Evolutionary conservation across 2,329 filamentous ascomycete genomes (phyloP).

Genomic region (Trichoderma hamatum): DNA sequence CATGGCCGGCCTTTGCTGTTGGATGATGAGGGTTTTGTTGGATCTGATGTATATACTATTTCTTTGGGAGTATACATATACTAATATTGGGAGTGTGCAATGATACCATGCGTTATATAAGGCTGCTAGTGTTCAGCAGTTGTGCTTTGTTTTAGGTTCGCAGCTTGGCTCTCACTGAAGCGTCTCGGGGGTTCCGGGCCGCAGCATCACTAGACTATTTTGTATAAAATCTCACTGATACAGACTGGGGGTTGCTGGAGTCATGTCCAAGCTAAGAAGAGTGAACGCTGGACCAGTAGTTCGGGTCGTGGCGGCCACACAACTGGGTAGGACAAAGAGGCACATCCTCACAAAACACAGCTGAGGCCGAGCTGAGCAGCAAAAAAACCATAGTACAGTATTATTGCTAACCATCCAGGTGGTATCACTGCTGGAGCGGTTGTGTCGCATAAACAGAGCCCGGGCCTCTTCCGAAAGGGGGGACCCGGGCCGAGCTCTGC

Average conservation of each 20-base stretch:
- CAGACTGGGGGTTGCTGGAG: not conserved
- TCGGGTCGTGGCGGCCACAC: not conserved
- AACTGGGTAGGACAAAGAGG: not conserved
- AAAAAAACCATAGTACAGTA: no score
- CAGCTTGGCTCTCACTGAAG: no score
- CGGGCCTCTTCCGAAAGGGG: slow-evolving; percentile 4
- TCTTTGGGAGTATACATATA: no score
- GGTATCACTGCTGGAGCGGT: not conserved
- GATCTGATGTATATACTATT: no score
- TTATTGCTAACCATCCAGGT: not conserved
- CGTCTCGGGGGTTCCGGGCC: no score
- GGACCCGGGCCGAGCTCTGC: not conserved
- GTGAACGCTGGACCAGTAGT: no score
- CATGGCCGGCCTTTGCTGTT: not conserved
- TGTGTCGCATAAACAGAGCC: not conserved
- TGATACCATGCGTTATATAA: not conserved
- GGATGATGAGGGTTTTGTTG: not conserved
- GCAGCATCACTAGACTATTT: not conserved
- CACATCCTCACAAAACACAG: not conserved
- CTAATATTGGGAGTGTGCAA: not conserved
- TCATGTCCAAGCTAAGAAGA: not conserved
- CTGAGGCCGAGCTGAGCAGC: not conserved
- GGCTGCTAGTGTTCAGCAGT: no score
- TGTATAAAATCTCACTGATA: not conserved
- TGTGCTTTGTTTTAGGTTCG: no score